Percentiles rank a stretch among this genome's conserved stretches.
Conservation (phyloP, 1,139 yeast genomes). For the Geotrichum aggregatum region DNA sequence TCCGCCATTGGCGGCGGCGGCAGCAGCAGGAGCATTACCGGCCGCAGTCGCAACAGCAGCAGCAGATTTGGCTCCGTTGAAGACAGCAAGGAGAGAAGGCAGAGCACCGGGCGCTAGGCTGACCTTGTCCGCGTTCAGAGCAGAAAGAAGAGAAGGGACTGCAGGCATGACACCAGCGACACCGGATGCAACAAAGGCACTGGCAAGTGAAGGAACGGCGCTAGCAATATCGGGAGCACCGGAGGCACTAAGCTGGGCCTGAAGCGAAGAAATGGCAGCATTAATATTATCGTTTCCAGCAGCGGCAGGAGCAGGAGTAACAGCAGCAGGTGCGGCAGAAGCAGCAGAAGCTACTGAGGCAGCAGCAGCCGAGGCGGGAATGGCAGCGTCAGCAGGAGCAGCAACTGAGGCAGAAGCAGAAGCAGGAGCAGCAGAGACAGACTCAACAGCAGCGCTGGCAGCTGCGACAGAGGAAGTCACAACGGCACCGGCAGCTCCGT, state of each 20-base stretch:
- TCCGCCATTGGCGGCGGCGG: not conserved
- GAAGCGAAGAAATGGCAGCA: too few species aligned
- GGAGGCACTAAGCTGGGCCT: not conserved
- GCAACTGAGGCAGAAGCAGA: too few species aligned
- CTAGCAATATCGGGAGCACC: not conserved
- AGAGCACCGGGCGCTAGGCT: not conserved
- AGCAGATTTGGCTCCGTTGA: too few species aligned
- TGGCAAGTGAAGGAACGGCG: too few species aligned
- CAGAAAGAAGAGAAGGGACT: too few species aligned
- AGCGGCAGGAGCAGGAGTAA: too few species aligned
- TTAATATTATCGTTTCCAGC: not conserved
- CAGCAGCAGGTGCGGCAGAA: not conserved
- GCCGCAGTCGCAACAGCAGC: not conserved
- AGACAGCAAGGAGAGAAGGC: not conserved
- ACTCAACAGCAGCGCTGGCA: too few species aligned
- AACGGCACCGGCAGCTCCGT: conserved; percentile 6
- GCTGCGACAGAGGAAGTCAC: too few species aligned
- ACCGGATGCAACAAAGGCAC: too few species aligned
- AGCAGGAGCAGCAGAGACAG: too few species aligned
- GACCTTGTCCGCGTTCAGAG: not conserved
- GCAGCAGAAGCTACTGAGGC: not conserved
- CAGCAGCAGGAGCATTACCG: too few species aligned
- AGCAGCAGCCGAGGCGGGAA: not conserved
- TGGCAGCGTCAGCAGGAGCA: not conserved
- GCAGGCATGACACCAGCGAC: too few species aligned